phyloP scores from a whole-genome alignment of 129 eudicot species.

The Apium graveolens region DNA sequence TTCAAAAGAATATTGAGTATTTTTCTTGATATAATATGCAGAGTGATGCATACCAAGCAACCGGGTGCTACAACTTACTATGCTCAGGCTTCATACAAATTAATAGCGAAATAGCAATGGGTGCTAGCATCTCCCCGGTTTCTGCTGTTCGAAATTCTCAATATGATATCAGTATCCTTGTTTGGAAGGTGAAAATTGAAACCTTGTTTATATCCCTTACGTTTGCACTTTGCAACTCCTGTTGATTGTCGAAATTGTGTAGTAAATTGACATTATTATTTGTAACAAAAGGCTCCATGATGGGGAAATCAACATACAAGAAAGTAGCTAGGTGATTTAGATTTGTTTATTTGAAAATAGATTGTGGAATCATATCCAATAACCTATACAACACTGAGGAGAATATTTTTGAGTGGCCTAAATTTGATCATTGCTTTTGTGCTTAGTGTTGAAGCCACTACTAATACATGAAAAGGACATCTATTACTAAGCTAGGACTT shows the following conservation, averaged over 20 bases:
- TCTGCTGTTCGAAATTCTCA: constrained; percentile 70
- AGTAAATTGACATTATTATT: background rate
- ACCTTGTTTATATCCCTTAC: constrained; percentile 5
- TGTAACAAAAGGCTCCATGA: background rate
- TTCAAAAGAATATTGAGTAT: background rate
- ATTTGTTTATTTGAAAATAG: background rate
- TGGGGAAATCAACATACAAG: background rate
- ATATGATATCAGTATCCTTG: constrained; percentile 80
- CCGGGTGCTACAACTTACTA: constrained; percentile 93
- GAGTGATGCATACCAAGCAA: constrained; percentile 99
- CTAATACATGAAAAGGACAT: background rate
- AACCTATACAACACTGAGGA: background rate
- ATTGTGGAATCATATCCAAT: background rate
- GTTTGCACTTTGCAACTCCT: constrained; percentile 8
- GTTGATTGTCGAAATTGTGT: background rate
- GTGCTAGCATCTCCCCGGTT: constrained; percentile 96
- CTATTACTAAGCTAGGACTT: background rate
- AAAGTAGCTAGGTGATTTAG: background rate
- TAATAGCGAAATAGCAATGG: constrained; percentile 89
- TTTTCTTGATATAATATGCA: constrained; percentile 18
- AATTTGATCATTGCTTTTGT: constrained; percentile 2
- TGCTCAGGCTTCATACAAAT: constrained; percentile 95
- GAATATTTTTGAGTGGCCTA: background rate
- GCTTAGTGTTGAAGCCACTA: background rate
- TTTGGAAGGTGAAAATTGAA: constrained; percentile 81